These are phyloP conservation scores for Aegilops longissima DNA, from an alignment of 176 grass and related monocot genomes.

Conservation along the genomic window DNA sequence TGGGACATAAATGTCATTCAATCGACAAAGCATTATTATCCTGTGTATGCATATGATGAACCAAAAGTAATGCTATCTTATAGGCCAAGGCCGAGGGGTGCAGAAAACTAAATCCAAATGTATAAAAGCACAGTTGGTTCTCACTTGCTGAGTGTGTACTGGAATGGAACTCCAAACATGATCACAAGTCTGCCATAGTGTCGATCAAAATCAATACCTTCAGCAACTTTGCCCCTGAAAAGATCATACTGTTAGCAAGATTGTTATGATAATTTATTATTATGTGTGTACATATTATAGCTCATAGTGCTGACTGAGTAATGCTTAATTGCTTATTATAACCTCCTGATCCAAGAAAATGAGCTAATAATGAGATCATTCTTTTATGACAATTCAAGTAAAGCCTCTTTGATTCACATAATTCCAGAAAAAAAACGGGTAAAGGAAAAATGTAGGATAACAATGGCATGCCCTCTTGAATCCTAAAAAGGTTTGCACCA, in stretches of 20 bases:
- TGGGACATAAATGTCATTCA: not conserved
- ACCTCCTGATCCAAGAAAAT: conserved; percentile 1
- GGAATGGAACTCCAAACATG: conserved; percentile 98
- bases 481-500: not conserved
- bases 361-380: not conserved
- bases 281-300: not conserved
- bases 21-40: not conserved
- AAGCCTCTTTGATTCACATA: not conserved
- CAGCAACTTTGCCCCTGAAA: conserved; percentile 94
- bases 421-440: not conserved
- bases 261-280: not conserved
- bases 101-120: not conserved
- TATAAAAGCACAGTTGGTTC: conserved; percentile 5
- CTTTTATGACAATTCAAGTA: not conserved
- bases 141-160: conserved; percentile 96
- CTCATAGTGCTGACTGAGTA: not conserved
- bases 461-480: not conserved
- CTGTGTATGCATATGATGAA: not conserved
- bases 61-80: conserved; percentile 3
- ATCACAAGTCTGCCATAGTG: conserved; percentile 99
- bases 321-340: not conserved
- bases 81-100: not conserved
- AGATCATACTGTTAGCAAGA: conserved; percentile 4
- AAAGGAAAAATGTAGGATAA: not conserved
- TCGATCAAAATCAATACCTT: conserved; percentile 99